Evolutionary conservation across 2,329 filamentous ascomycete species (phyloP).

Genomic region (Cladorrhinum sp.): DNA sequence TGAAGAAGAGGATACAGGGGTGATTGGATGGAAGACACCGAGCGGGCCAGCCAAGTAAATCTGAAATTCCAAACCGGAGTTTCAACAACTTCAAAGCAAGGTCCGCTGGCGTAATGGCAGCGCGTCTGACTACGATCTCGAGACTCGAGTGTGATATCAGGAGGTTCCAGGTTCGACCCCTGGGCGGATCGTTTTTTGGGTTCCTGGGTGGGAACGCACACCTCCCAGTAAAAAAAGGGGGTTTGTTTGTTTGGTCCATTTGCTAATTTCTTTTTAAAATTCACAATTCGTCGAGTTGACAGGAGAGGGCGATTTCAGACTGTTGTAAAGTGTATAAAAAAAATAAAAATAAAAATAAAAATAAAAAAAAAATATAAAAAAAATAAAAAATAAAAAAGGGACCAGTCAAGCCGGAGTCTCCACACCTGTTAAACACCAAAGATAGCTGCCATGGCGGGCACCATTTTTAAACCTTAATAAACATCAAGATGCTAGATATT

Average conservation of each 20-base stretch:
- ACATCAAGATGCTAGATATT: too few species aligned
- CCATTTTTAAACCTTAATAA: too few species aligned
- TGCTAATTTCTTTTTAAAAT: not conserved
- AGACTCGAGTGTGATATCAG: conserved; percentile 1
- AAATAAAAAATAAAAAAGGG: too few species aligned
- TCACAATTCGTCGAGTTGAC: too few species aligned
- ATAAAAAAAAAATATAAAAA: too few species aligned
- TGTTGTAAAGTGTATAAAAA: too few species aligned
- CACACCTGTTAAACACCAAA: too few species aligned
- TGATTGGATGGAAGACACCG: too few species aligned
- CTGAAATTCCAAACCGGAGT: not conserved
- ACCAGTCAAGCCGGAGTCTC: too few species aligned
- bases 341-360: too few species aligned
- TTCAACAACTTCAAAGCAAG: not conserved
- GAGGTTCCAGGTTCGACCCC: conserved; percentile 12
- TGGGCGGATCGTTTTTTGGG: conserved; percentile 6
- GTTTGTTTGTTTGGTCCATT: not conserved
- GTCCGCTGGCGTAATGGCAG: conserved; percentile 12
- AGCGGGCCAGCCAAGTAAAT: not conserved
- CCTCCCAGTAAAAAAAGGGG: not conserved
- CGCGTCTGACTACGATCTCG: conserved; percentile 9
- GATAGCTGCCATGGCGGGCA: too few species aligned
- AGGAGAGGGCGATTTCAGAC: too few species aligned
- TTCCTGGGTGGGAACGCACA: not conserved
- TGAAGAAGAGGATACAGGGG: not conserved